Conservation (phyloP, 1,284 basidiomycete species). For the Farysia itapuensis region DNA sequence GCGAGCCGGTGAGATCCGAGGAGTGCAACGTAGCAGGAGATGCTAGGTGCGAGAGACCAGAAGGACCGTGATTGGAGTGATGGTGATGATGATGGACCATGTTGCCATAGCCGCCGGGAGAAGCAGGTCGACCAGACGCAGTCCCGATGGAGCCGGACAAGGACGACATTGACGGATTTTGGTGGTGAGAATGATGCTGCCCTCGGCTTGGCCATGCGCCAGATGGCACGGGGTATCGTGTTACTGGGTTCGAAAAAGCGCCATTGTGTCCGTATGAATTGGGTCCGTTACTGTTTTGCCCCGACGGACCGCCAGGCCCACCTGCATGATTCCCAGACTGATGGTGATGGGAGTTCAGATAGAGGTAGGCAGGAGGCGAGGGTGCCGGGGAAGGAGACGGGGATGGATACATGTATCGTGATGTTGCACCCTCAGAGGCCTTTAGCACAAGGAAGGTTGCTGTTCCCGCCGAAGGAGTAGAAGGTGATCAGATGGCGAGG, state of each 20-base stretch:
- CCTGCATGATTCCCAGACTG: constrained; percentile 29
- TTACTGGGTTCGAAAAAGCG: constrained; percentile 32
- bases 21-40: constrained; percentile 41
- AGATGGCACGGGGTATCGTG: constrained; percentile 35
- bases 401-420: constrained; percentile 51
- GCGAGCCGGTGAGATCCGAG: constrained; percentile 18
- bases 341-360: constrained; percentile 45
- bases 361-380: constrained; percentile 52
- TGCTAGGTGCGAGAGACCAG: constrained; percentile 39
- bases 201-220: constrained; percentile 26
- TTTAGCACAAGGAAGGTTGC: no score
- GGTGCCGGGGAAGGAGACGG: constrained; percentile 51
- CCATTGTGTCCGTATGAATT: constrained; percentile 14
- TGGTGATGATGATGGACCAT: constrained; percentile 41
- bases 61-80: constrained; percentile 37
- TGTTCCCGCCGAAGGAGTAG: no score
- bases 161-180: constrained; percentile 51
- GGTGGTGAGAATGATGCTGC: constrained; percentile 39
- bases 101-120: constrained; percentile 22
- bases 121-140: constrained; percentile 29
- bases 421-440: not conserved
- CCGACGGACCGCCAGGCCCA: constrained; percentile 24
- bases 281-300: constrained; percentile 15
- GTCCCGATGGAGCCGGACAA: constrained; percentile 46
- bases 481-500: no score